Evolutionary conservation across 1,284 basidiomycete genomes (phyloP).

Genomic region (Tremellales sp.): DNA sequence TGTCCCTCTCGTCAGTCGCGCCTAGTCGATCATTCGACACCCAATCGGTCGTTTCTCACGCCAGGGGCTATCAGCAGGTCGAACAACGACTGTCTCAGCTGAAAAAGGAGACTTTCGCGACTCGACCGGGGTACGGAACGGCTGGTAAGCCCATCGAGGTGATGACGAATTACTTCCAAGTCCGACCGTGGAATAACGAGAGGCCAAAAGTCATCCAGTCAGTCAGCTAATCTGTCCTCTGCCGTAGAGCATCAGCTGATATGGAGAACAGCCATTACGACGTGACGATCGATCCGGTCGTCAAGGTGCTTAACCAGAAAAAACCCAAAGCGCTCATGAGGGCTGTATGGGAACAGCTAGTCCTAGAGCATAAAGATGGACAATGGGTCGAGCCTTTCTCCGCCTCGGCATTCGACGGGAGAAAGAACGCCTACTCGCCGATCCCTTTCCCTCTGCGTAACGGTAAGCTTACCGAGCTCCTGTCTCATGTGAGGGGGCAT

Average conservation of each 20-base stretch:
- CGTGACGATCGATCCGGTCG: constrained; percentile 42
- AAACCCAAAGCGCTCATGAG: constrained; percentile 25
- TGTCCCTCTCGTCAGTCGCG: background rate
- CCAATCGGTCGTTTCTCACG: background rate
- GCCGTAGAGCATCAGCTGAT: constrained; percentile 4
- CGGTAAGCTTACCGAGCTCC: constrained; percentile 11
- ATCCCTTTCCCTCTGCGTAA: constrained; percentile 25
- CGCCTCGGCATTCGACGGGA: constrained; percentile 32
- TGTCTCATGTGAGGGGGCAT: background rate
- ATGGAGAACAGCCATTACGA: constrained; percentile 44
- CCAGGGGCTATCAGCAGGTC: background rate
- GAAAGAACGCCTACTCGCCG: constrained; percentile 40
- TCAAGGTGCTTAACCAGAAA: constrained; percentile 28
- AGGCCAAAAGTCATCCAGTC: constrained; percentile 37
- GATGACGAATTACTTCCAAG: constrained; percentile 30
- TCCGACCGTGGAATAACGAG: constrained; percentile 17
- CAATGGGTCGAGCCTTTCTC: constrained; percentile 19
- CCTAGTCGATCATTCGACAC: too few species aligned
- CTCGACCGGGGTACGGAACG: constrained; percentile 28
- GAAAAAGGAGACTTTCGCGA: background rate
- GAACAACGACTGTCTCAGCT: background rate
- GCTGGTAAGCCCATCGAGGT: constrained; percentile 22
- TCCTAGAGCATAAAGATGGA: constrained; percentile 17
- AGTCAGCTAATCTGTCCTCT: constrained; percentile 5
- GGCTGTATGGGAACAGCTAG: constrained; percentile 31